These are phyloP conservation scores for Excoecaria agallocha DNA, from an alignment of 345 rosid genomes.

Conservation along the genomic window DNA sequence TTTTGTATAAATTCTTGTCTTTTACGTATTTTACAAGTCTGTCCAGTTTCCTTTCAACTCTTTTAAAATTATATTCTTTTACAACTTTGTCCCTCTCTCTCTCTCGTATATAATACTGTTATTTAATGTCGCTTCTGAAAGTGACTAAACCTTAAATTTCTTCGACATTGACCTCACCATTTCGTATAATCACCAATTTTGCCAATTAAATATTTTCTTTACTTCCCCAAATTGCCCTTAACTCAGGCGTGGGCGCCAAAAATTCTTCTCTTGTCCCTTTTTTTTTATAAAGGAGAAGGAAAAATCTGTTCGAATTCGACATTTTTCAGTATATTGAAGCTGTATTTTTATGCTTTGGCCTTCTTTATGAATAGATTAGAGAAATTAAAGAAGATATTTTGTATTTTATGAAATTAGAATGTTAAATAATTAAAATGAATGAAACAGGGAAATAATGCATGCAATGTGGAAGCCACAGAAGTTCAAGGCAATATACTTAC, in stretches of 20 bases:
- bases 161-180: slow-evolving; percentile 38
- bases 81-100: neutral
- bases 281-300: too few species aligned
- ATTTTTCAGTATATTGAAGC: too few species aligned
- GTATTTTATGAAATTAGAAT: too few species aligned
- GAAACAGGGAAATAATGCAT: slow-evolving; percentile 88
- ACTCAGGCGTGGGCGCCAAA: slow-evolving; percentile 38
- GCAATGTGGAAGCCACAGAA: slow-evolving; percentile 99
- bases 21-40: slow-evolving; percentile 34
- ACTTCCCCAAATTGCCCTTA: slow-evolving; percentile 27
- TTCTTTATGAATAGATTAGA: too few species aligned
- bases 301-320: too few species aligned
- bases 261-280: too few species aligned
- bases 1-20: slow-evolving; percentile 20
- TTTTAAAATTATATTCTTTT: too few species aligned
- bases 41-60: neutral
- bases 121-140: slow-evolving; percentile 20
- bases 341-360: too few species aligned
- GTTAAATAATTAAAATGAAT: neutral
- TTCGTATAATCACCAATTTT: slow-evolving; percentile 29
- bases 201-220: neutral
- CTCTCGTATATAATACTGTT: too few species aligned
- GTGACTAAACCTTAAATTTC: slow-evolving; percentile 33
- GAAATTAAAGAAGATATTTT: too few species aligned
- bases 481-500: slow-evolving; percentile 84